A percentile compares a stretch with the other conserved stretches of the same genome.
These are phyloP conservation scores for Chrysoporthe deuterocubensis DNA, from an alignment of 2,329 filamentous ascomycete species.

Conservation along the genomic window DNA sequence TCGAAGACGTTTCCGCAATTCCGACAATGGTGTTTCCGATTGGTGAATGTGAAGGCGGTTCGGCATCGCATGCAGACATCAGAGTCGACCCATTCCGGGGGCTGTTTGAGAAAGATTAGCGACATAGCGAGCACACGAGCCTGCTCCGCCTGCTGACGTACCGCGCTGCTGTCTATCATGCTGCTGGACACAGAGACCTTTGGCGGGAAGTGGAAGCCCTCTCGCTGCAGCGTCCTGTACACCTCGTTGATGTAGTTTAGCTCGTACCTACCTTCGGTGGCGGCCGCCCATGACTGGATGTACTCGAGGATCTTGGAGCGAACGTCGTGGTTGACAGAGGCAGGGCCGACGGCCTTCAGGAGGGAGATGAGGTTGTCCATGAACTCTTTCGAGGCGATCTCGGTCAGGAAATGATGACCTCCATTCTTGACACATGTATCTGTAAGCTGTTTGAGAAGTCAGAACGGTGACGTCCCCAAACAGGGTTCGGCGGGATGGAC, in stretches of 20 bases:
- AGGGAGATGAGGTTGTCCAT: constrained; percentile 96
- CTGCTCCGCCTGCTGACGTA: constrained; percentile 44
- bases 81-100: constrained; percentile 96
- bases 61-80: constrained; percentile 99
- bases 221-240: constrained; percentile 79
- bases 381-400: constrained; percentile 96
- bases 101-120: constrained; percentile 52
- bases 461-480: constrained; percentile 2
- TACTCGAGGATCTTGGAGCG: constrained; percentile 89
- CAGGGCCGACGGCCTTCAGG: constrained; percentile 76
- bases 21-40: constrained; percentile 96
- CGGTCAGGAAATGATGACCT: constrained; percentile 88
- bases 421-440: constrained; percentile 99
- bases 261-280: constrained; percentile 82
- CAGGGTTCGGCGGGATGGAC: background rate
- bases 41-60: constrained; percentile 94
- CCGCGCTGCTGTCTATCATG: constrained; percentile 96
- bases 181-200: constrained; percentile 86
- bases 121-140: constrained; percentile 39
- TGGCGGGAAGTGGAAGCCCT: constrained; percentile 89
- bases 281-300: constrained; percentile 90
- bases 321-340: constrained; percentile 82
- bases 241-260: constrained; percentile 86
- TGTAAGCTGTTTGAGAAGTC: constrained; percentile 64
- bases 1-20: constrained; percentile 99